A percentile compares a stretch with the other conserved stretches of the same genome.
These are phyloP conservation scores for Beauveria sp. DNA, from an alignment of 2,329 filamentous ascomycete species.

Conservation along the genomic window DNA sequence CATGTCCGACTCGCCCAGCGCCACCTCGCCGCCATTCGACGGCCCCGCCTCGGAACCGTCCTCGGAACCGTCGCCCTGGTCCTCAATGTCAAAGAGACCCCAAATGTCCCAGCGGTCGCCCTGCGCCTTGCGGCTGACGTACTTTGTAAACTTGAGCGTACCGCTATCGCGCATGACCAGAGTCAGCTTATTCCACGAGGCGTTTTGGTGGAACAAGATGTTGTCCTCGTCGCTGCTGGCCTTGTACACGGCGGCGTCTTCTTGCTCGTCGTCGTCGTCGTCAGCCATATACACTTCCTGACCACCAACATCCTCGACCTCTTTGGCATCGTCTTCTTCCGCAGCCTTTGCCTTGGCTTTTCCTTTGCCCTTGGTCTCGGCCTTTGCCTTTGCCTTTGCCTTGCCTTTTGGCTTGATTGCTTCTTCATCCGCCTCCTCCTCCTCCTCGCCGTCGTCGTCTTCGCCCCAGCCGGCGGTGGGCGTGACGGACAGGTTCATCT, in stretches of 20 bases:
- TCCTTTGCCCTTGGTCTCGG: constrained; percentile 23
- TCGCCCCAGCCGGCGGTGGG: constrained; percentile 80
- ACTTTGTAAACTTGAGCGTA: constrained; percentile 90
- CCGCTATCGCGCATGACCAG: constrained; percentile 84
- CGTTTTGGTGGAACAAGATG: constrained; percentile 55
- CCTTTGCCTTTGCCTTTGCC: constrained; percentile 22
- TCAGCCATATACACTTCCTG: constrained; percentile 93
- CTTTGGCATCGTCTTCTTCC: constrained; percentile 24
- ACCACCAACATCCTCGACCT: constrained; percentile 56
- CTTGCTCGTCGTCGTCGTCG: constrained; percentile 68
- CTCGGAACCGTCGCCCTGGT: constrained; percentile 38
- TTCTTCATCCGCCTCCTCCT: constrained; percentile 37
- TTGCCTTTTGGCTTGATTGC: constrained; percentile 18
- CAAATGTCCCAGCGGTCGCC: constrained; percentile 92
- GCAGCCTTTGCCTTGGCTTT: constrained; percentile 26
- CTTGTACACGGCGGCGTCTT: constrained; percentile 85
- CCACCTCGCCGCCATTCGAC: constrained; percentile 23
- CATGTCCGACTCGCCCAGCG: constrained; percentile 32
- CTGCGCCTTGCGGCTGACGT: constrained; percentile 72
- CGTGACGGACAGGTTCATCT: constrained; percentile 82
- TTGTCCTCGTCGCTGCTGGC: constrained; percentile 68
- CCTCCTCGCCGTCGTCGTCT: constrained; percentile 45
- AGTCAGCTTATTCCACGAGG: constrained; percentile 82
- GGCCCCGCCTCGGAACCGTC: constrained; percentile 20
- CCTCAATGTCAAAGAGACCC: constrained; percentile 66